phyloP scores from a whole-genome alignment of 2,329 filamentous ascomycete genomes.

The Huntiella omanensis region DNA sequence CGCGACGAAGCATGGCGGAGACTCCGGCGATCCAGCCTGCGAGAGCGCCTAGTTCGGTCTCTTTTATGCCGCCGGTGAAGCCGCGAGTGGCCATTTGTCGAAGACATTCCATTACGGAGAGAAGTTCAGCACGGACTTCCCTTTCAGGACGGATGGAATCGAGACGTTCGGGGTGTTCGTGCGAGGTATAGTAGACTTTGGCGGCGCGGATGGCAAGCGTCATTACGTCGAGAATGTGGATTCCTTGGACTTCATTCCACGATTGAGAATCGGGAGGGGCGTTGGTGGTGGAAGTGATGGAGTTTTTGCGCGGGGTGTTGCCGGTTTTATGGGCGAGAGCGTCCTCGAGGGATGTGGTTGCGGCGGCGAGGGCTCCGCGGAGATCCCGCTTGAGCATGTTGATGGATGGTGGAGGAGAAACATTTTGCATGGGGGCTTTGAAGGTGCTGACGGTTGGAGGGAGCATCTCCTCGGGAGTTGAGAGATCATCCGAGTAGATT shows the following conservation, averaged over 20 bases:
- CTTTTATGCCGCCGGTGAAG: slow-evolving; percentile 65
- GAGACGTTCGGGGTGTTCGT: slow-evolving; percentile 69
- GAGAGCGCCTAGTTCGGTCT: slow-evolving; percentile 61
- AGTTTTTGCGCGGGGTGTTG: slow-evolving; percentile 11
- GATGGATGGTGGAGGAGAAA: slow-evolving; percentile 70
- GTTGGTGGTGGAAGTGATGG: slow-evolving; percentile 17
- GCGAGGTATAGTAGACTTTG: slow-evolving; percentile 89
- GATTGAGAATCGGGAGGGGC: slow-evolving; percentile 28
- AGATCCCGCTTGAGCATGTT: slow-evolving; percentile 50
- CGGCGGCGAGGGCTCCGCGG: slow-evolving; percentile 51
- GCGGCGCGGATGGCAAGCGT: slow-evolving; percentile 91
- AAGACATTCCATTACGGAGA: slow-evolving; percentile 73
- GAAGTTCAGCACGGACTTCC: slow-evolving; percentile 63
- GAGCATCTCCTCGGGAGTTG: slow-evolving; percentile 59
- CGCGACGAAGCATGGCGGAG: slow-evolving; percentile 53
- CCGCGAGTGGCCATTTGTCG: slow-evolving; percentile 80
- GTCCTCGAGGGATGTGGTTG: slow-evolving; percentile 47
- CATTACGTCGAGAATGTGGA: slow-evolving; percentile 80
- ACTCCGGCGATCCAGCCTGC: slow-evolving; percentile 64
- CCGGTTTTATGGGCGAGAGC: slow-evolving; percentile 20
- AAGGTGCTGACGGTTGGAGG: slow-evolving; percentile 97
- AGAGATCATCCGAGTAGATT: slow-evolving; percentile 25
- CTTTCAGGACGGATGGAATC: slow-evolving; percentile 78
- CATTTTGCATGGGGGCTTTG: slow-evolving; percentile 61
- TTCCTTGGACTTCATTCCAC: slow-evolving; percentile 75